phyloP scores from a whole-genome alignment of 106 monocot species.

The Apostasia ramifera region DNA sequence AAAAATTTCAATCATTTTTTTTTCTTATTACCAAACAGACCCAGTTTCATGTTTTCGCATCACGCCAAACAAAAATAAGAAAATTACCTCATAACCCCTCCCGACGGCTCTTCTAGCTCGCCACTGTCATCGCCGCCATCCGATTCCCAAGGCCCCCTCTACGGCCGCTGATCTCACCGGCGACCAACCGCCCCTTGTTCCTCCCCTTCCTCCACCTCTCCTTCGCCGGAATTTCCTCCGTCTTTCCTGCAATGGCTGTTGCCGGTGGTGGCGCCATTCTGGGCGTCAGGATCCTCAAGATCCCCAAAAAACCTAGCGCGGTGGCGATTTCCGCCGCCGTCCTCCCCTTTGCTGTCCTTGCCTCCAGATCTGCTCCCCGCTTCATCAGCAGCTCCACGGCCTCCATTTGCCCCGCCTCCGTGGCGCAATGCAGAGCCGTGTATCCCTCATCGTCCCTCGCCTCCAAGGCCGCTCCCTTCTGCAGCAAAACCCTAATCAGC shows the following conservation, averaged over 20 bases:
- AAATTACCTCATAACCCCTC: too few relatives aligned
- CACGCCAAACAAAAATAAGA: too few relatives aligned
- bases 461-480: conserved; percentile 31
- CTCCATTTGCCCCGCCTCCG: conserved; percentile 39
- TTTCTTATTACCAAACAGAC: too few relatives aligned
- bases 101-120: neutral
- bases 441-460: conserved; percentile 44
- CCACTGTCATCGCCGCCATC: conserved; percentile 4
- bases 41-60: too few relatives aligned
- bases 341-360: conserved; percentile 33
- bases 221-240: conserved; percentile 4
- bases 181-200: neutral
- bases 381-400: conserved; percentile 42
- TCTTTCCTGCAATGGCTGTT: neutral
- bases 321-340: conserved; percentile 29
- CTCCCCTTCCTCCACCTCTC: conserved; percentile 5
- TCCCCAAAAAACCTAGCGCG: conserved; percentile 29
- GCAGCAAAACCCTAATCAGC: conserved; percentile 21
- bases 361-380: conserved; percentile 35
- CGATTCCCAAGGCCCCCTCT: conserved; percentile 4
- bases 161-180: neutral
- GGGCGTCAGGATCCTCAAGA: conserved; percentile 20
- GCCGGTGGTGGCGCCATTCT: conserved; percentile 6
- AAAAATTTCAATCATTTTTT: too few relatives aligned
- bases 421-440: conserved; percentile 55